phyloP scores from a whole-genome alignment of 768 basidiomycete species.

The Cystobasidium tubakii region DNA sequence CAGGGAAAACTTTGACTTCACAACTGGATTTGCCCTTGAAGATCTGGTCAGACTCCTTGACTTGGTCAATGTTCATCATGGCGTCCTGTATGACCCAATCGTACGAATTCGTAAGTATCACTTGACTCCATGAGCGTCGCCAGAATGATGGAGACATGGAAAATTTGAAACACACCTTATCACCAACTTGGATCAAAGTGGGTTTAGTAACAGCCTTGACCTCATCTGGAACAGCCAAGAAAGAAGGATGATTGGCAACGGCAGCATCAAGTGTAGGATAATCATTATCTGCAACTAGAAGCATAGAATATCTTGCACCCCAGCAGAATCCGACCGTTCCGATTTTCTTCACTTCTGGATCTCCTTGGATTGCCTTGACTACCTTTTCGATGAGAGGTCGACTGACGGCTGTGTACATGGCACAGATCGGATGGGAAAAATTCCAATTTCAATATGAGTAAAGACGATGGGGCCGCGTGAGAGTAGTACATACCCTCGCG shows the following conservation, averaged over 20 bases:
- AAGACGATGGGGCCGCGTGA: no score
- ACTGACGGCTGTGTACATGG: constrained; percentile 48
- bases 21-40: constrained; percentile 6
- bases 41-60: constrained; percentile 19
- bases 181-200: constrained; percentile 30
- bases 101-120: no score
- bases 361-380: constrained; percentile 47
- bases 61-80: constrained; percentile 30
- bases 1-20: constrained; percentile 19
- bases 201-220: constrained; percentile 27
- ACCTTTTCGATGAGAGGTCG: constrained; percentile 49
- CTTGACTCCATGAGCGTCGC: no score
- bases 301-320: constrained; percentile 44
- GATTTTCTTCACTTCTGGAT: constrained; percentile 47
- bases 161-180: constrained; percentile 7
- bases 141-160: no score
- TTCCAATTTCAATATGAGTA: background rate
- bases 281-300: constrained; percentile 10
- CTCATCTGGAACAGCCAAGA: constrained; percentile 37
- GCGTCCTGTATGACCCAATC: constrained; percentile 13
- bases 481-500: constrained; percentile 14
- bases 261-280: constrained; percentile 39
- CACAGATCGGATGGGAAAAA: background rate
- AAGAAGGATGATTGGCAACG: constrained; percentile 49
- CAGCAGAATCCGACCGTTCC: constrained; percentile 51